Evolutionary conservation across 306 rosid genomes (phyloP).

Genomic region (Fagus sylvatica): DNA sequence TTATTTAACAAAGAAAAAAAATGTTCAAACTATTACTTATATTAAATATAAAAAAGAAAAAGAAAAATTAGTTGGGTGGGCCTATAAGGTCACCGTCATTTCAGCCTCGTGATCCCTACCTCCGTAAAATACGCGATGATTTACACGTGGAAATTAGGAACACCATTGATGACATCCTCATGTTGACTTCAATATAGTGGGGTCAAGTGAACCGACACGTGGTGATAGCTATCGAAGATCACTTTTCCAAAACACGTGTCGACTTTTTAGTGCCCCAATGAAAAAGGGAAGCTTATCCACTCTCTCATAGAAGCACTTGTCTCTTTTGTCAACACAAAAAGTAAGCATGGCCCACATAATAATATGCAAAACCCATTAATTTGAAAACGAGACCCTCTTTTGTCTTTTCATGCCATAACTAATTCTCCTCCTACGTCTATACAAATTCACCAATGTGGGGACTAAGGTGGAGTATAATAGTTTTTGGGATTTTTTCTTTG

Average conservation of each 20-base stretch:
- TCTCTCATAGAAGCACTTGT: neutral
- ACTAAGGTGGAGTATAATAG: too few relatives aligned
- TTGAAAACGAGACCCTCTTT: conserved; percentile 15
- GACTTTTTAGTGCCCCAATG: neutral
- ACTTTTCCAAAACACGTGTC: conserved; percentile 21
- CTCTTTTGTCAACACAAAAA: neutral
- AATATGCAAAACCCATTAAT: neutral
- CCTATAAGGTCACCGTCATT: conserved; percentile 1
- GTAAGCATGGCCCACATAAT: conserved; percentile 25
- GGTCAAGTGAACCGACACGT: neutral
- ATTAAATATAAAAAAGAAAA: too few relatives aligned
- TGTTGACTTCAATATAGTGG: neutral
- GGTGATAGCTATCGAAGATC: neutral
- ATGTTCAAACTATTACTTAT: too few relatives aligned
- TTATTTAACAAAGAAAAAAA: too few relatives aligned
- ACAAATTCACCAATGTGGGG: too few relatives aligned
- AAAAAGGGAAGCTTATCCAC: conserved; percentile 19
- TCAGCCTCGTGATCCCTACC: conserved; percentile 1
- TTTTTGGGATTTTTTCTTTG: too few relatives aligned
- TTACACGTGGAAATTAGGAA: neutral
- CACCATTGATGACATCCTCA: neutral
- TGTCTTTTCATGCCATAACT: neutral
- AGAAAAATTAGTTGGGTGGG: neutral
- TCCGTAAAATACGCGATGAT: neutral
- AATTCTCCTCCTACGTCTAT: neutral